These are phyloP conservation scores for Neoboletus magnificus DNA, from an alignment of 768 basidiomycete species.

Conservation along the genomic window DNA sequence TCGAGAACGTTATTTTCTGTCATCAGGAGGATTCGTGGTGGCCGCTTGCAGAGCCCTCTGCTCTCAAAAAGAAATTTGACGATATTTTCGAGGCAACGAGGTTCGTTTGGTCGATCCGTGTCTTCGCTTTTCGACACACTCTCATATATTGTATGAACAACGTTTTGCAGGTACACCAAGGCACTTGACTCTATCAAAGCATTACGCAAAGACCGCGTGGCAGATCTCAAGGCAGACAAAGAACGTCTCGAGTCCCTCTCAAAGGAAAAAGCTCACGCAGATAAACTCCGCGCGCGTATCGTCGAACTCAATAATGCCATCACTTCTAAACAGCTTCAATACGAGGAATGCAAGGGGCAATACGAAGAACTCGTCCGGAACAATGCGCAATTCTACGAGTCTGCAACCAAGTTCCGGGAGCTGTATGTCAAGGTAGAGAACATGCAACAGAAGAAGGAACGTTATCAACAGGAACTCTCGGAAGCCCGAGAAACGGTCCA, in stretches of 20 bases:
- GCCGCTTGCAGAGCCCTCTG: slow-evolving; percentile 89
- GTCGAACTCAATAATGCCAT: slow-evolving; percentile 59
- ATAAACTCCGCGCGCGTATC: slow-evolving; percentile 71
- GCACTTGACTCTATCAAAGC: slow-evolving; percentile 89
- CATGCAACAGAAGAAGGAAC: slow-evolving; percentile 58
- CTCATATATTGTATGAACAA: not conserved
- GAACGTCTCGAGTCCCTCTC: slow-evolving; percentile 77
- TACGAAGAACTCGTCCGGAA: slow-evolving; percentile 63
- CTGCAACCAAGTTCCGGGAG: slow-evolving; percentile 82
- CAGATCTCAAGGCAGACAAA: slow-evolving; percentile 91
- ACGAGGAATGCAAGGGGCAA: slow-evolving; percentile 64
- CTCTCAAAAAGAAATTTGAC: slow-evolving; percentile 98
- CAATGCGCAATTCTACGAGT: slow-evolving; percentile 80
- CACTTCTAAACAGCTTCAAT: slow-evolving; percentile 66
- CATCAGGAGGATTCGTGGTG: slow-evolving; percentile 99
- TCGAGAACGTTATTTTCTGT: slow-evolving; percentile 99
- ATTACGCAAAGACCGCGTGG: slow-evolving; percentile 84
- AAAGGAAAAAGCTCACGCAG: slow-evolving; percentile 80
- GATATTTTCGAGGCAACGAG: slow-evolving; percentile 99
- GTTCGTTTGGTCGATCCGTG: slow-evolving; percentile 36
- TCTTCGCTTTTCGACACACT: not conserved
- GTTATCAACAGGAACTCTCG: slow-evolving; percentile 57
- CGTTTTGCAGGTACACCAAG: slow-evolving; percentile 78
- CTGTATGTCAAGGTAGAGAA: slow-evolving; percentile 68
- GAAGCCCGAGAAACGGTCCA: slow-evolving; percentile 62